Conservation (phyloP, 2,329 filamentous ascomycete species). For the Botrytis pseudocinerea region DNA sequence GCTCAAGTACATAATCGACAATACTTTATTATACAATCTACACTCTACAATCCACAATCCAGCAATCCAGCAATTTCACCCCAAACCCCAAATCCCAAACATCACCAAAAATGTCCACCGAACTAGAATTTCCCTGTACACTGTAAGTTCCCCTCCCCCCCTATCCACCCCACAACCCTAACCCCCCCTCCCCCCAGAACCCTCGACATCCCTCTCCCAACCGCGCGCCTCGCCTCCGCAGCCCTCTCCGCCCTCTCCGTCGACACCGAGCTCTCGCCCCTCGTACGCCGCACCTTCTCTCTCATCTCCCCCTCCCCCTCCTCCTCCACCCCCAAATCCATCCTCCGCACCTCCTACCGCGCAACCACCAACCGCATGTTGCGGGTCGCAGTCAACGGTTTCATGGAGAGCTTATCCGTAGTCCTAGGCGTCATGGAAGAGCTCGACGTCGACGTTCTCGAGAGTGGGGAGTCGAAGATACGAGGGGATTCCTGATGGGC, state of each 20-base stretch:
- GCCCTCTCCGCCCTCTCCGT: slow-evolving; percentile 77
- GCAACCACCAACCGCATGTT: slow-evolving; percentile 97
- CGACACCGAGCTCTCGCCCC: slow-evolving; percentile 83
- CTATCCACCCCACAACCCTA: not conserved
- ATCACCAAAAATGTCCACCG: slow-evolving; percentile 30
- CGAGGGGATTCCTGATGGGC: not conserved
- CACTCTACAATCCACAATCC: not conserved
- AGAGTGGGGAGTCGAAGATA: slow-evolving; percentile 31
- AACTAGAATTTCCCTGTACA: slow-evolving; percentile 60
- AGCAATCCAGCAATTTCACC: too few relatives aligned
- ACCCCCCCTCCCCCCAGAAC: slow-evolving; percentile 27
- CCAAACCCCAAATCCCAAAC: not conserved
- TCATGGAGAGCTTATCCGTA: slow-evolving; percentile 85
- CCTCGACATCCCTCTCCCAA: slow-evolving; percentile 67
- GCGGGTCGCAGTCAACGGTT: slow-evolving; percentile 91
- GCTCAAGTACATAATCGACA: too few relatives aligned
- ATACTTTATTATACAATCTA: not conserved
- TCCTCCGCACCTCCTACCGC: slow-evolving; percentile 54
- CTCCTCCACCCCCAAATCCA: not conserved
- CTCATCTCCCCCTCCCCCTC: slow-evolving; percentile 46
- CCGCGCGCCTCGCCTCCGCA: slow-evolving; percentile 71
- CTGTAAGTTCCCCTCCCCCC: slow-evolving; percentile 52
- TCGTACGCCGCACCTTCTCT: slow-evolving; percentile 72
- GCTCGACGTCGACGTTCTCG: slow-evolving; percentile 80
- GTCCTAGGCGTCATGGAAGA: slow-evolving; percentile 89